These are phyloP conservation scores for Coriaria nepalensis DNA, from an alignment of 306 rosid genomes.

Conservation along the genomic window DNA sequence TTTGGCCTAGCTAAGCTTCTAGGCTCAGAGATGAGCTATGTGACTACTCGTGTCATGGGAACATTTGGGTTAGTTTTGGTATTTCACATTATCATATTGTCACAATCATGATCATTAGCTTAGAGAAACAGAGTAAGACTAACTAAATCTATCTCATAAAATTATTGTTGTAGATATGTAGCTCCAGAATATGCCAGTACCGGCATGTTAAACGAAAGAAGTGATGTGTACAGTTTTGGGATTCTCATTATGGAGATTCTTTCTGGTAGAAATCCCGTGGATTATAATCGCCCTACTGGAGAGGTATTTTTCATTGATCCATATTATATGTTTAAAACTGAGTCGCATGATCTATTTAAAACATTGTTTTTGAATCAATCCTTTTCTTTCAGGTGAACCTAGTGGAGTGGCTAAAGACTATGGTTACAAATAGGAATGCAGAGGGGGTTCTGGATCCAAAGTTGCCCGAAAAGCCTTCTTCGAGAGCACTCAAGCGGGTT, in stretches of 20 bases:
- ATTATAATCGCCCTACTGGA: slow-evolving; percentile 55
- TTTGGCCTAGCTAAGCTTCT: slow-evolving; percentile 92
- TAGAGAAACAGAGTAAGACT: neutral
- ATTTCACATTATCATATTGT: neutral
- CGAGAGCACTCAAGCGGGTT: slow-evolving; percentile 67
- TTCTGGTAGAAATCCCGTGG: slow-evolving; percentile 88
- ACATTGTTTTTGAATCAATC: neutral
- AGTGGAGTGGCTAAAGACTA: slow-evolving; percentile 85
- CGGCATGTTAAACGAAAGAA: slow-evolving; percentile 81
- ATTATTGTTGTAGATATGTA: slow-evolving; percentile 50
- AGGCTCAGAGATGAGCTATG: slow-evolving; percentile 59
- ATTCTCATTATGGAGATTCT: slow-evolving; percentile 83
- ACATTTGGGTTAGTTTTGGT: slow-evolving; percentile 58
- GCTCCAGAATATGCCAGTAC: slow-evolving; percentile 95
- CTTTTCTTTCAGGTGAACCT: slow-evolving; percentile 49
- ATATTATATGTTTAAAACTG: slow-evolving; percentile 4
- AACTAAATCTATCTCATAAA: neutral
- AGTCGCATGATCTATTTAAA: neutral
- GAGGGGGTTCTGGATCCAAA: slow-evolving; percentile 80
- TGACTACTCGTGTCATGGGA: slow-evolving; percentile 93
- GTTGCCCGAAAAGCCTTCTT: slow-evolving; percentile 61
- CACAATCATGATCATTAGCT: neutral
- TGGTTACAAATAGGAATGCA: slow-evolving; percentile 62
- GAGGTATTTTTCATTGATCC: slow-evolving; percentile 39
- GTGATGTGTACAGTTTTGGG: slow-evolving; percentile 81